phyloP scores from a whole-genome alignment of 305 asterid species.

The Fraxinus greggii region DNA sequence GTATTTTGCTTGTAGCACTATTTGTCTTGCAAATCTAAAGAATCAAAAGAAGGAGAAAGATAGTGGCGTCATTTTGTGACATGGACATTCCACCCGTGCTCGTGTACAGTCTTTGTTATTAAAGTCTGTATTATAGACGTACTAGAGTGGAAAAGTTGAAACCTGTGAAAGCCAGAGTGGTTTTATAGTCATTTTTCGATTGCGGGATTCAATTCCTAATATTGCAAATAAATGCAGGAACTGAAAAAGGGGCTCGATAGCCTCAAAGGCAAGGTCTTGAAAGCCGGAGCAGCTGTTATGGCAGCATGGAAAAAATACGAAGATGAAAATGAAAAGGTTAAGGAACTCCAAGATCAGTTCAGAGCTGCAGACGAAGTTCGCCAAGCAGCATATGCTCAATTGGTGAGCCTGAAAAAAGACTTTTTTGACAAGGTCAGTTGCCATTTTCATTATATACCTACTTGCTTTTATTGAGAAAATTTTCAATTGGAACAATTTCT shows the following conservation, averaged over 20 bases:
- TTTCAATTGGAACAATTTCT: background rate
- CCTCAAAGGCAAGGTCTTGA: slow-evolving; percentile 42
- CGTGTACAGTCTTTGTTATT: background rate
- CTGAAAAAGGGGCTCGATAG: slow-evolving; percentile 52
- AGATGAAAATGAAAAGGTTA: slow-evolving; percentile 39
- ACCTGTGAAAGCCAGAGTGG: background rate
- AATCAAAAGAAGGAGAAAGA: background rate
- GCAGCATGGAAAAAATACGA: slow-evolving; percentile 42
- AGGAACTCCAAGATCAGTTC: slow-evolving; percentile 45
- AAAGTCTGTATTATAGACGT: background rate
- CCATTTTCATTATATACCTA: background rate
- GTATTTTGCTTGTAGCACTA: background rate
- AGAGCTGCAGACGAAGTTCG: slow-evolving; percentile 56
- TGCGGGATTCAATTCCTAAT: background rate
- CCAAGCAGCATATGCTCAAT: slow-evolving; percentile 45
- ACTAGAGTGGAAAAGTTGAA: background rate
- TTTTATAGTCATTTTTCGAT: background rate
- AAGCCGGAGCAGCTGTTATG: slow-evolving; percentile 41
- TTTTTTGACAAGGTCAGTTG: slow-evolving; percentile 46
- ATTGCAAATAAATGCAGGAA: slow-evolving; percentile 25
- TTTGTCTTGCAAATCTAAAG: background rate
- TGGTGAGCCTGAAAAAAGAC: slow-evolving; percentile 42
- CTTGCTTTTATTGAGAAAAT: background rate
- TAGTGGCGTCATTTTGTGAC: background rate
- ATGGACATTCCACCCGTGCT: background rate